A percentile compares a stretch with the other conserved stretches of the same genome.
Conservation (phyloP, 2,329 filamentous ascomycete species). For the Orbilia quercus region DNA sequence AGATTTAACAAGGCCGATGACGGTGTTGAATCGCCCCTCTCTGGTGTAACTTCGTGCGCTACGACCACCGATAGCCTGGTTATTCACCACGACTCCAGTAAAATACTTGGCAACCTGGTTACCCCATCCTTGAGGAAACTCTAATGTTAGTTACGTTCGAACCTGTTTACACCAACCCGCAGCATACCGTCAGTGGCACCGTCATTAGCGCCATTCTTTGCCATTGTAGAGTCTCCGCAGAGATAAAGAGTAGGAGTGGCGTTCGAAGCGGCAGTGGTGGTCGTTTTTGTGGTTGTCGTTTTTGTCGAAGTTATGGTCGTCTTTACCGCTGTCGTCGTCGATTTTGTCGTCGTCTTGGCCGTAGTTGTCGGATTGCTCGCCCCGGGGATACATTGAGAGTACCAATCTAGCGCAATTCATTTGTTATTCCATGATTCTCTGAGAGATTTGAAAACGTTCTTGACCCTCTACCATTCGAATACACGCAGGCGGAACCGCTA, state of each 20-base stretch:
- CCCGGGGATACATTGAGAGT: slow-evolving; percentile 43
- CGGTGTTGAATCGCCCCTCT: slow-evolving; percentile 73
- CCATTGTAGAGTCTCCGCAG: slow-evolving; percentile 52
- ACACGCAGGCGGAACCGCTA: slow-evolving; percentile 38
- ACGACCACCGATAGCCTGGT: slow-evolving; percentile 74
- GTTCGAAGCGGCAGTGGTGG: slow-evolving; percentile 25
- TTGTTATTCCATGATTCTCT: not conserved
- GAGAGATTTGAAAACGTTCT: not conserved
- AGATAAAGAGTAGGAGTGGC: slow-evolving; percentile 43
- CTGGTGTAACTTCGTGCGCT: slow-evolving; percentile 74
- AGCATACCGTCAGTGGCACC: slow-evolving; percentile 38
- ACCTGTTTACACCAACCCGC: not conserved
- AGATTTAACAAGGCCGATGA: slow-evolving; percentile 67
- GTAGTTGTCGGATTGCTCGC: slow-evolving; percentile 11
- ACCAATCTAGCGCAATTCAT: slow-evolving; percentile 21
- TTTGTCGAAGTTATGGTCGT: slow-evolving; percentile 14
- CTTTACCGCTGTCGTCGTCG: slow-evolving; percentile 15
- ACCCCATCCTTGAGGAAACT: slow-evolving; percentile 59
- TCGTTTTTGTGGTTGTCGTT: slow-evolving; percentile 6
- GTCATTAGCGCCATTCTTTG: slow-evolving; percentile 45
- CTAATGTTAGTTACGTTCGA: not conserved
- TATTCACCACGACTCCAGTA: slow-evolving; percentile 66
- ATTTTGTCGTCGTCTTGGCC: not conserved
- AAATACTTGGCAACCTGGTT: slow-evolving; percentile 58
- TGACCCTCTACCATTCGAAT: slow-evolving; percentile 33